phyloP scores from a whole-genome alignment of 768 basidiomycete species.

The Boletus subparvulus region DNA sequence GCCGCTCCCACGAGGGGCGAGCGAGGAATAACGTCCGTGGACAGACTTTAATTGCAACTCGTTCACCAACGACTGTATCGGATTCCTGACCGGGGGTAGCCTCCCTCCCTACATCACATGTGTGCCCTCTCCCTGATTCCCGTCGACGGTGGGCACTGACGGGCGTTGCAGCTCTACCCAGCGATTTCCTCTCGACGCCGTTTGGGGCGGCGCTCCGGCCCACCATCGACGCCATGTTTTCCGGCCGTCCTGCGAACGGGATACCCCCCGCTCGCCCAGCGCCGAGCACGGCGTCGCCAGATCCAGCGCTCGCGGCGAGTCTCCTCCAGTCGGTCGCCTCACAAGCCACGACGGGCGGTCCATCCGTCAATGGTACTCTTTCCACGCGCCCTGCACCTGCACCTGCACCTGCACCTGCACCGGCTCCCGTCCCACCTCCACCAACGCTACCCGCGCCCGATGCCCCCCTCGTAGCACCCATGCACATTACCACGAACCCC shows the following conservation, averaged over 20 bases:
- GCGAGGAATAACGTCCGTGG: neutral
- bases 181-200: constrained; percentile 85
- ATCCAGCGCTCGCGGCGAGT: constrained; percentile 51
- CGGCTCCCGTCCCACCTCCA: constrained; percentile 18
- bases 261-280: constrained; percentile 31
- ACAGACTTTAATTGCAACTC: constrained; percentile 94
- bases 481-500: constrained; percentile 73
- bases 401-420: constrained; percentile 6
- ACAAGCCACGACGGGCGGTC: constrained; percentile 41
- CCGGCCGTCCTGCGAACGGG: constrained; percentile 38
- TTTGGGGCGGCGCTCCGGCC: constrained; percentile 85
- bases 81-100: constrained; percentile 79
- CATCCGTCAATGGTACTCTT: neutral
- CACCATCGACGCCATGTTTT: constrained; percentile 89
- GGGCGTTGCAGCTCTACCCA: constrained; percentile 56
- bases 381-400: neutral
- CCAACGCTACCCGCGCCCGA: constrained; percentile 35
- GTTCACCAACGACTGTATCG: constrained; percentile 86
- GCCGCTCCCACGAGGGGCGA: neutral
- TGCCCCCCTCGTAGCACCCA: constrained; percentile 53
- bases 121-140: constrained; percentile 19
- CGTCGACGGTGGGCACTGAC: neutral
- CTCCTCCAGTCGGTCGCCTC: constrained; percentile 58
- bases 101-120: constrained; percentile 85
- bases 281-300: constrained; percentile 33